phyloP scores from a whole-genome alignment of 2,329 filamentous ascomycete species.

The Colletotrichum falcatum region DNA sequence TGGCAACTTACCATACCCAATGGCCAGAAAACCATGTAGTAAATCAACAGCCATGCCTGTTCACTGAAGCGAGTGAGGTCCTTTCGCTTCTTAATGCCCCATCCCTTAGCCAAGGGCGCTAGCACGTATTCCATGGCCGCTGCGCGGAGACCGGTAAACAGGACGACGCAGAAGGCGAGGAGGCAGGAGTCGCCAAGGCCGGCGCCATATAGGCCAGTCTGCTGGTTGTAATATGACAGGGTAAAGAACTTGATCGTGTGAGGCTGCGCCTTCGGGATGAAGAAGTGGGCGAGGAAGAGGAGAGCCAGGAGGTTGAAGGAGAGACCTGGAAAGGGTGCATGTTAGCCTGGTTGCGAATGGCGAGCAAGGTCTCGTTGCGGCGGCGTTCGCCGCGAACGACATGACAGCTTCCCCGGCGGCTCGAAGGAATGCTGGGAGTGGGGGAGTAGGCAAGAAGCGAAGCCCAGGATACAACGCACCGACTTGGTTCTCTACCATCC shows the following conservation, averaged over 20 bases:
- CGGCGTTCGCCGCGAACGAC: no score
- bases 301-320: conserved; percentile 88
- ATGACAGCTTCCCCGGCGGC: no score
- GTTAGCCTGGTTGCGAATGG: conserved; percentile 43
- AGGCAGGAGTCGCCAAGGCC: conserved; percentile 85
- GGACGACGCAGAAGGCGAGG: conserved; percentile 81
- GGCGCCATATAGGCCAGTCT: conserved; percentile 76
- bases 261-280: conserved; percentile 82
- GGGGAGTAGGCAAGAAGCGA: background rate
- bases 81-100: conserved; percentile 82
- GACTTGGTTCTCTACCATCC: conserved; percentile 84
- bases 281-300: conserved; percentile 83
- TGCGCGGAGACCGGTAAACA: conserved; percentile 89
- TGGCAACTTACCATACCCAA: conserved; percentile 78
- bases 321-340: conserved; percentile 64
- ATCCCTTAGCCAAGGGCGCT: conserved; percentile 77
- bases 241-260: conserved; percentile 90
- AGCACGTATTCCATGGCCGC: conserved; percentile 89
- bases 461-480: conserved; percentile 64
- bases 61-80: conserved; percentile 87
- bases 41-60: conserved; percentile 91
- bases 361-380: background rate
- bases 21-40: conserved; percentile 85
- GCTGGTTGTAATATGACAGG: conserved; percentile 83
- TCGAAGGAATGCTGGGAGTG: no score